Evolutionary conservation across 2,329 filamentous ascomycete genomes (phyloP).

Genomic region (Penicillium hordei): DNA sequence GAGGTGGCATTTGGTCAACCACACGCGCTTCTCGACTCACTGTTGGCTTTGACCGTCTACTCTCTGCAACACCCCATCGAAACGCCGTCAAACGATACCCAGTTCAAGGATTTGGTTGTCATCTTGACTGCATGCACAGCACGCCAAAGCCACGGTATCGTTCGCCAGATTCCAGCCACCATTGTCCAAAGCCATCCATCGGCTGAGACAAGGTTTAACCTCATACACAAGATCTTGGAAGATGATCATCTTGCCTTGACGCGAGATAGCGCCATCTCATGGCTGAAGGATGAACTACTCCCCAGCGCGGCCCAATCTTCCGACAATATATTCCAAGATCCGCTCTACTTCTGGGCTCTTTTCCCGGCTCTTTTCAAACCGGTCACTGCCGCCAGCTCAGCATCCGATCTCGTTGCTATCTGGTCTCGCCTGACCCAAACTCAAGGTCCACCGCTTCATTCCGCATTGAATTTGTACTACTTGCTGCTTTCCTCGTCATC

Average conservation of each 20-base stretch:
- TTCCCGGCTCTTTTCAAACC: conserved; percentile 55
- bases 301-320: conserved; percentile 35
- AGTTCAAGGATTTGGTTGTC: conserved; percentile 56
- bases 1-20: conserved; percentile 47
- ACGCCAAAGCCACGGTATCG: conserved; percentile 36
- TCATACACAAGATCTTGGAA: conserved; percentile 57
- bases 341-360: conserved; percentile 42
- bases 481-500: conserved; percentile 53
- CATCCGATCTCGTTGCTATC: conserved; percentile 40
- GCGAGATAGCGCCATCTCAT: conserved; percentile 58
- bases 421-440: conserved; percentile 54
- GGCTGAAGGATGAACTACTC: conserved; percentile 61
- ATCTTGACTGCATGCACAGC: conserved; percentile 42
- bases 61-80: conserved; percentile 49
- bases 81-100: conserved; percentile 50
- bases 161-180: conserved; percentile 37
- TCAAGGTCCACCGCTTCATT: conserved; percentile 51
- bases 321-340: conserved; percentile 36
- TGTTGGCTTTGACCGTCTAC: conserved; percentile 54
- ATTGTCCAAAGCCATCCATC: conserved; percentile 56
- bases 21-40: conserved; percentile 55
- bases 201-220: conserved; percentile 51
- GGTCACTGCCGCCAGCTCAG: conserved; percentile 42
- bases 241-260: conserved; percentile 55
- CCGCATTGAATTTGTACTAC: conserved; percentile 60